Conservation (phyloP, 2,329 filamentous ascomycete genomes). For the Exophiala spinifera region DNA sequence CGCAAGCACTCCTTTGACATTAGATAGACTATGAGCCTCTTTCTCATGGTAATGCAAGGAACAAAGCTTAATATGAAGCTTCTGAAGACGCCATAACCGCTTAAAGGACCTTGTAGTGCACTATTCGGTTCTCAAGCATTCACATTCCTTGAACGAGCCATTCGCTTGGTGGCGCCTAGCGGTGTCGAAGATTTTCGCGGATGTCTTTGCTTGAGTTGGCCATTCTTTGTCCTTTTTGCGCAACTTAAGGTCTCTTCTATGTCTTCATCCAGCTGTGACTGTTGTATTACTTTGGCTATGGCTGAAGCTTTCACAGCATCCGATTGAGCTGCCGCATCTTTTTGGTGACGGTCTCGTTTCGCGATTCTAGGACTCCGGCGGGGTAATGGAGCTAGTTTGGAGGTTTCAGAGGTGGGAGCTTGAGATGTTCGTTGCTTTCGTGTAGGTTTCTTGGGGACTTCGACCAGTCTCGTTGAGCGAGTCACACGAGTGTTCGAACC, state of each 20-base stretch:
- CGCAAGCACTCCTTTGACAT: too few species aligned
- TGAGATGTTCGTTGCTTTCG: not conserved
- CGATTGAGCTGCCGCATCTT: not conserved
- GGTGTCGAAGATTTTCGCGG: slow-evolving; percentile 4
- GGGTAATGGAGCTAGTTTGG: slow-evolving; percentile 1
- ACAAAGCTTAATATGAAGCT: too few species aligned
- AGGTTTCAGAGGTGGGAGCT: slow-evolving; percentile 7
- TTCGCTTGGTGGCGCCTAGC: slow-evolving; percentile 7
- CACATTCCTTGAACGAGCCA: slow-evolving; percentile 6
- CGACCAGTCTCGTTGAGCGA: slow-evolving; percentile 47
- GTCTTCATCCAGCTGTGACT: not conserved
- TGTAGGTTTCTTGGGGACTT: not conserved
- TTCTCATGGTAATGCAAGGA: too few species aligned
- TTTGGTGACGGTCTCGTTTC: slow-evolving; percentile 2
- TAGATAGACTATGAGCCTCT: too few species aligned
- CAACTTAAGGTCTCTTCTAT: slow-evolving; percentile 3
- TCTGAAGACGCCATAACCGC: not conserved
- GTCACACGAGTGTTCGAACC: slow-evolving; percentile 40
- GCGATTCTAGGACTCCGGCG: slow-evolving; percentile 7
- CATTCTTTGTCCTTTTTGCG: slow-evolving; percentile 3
- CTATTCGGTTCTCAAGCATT: slow-evolving; percentile 3
- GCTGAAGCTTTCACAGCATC: slow-evolving; percentile 4
- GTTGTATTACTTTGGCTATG: not conserved
- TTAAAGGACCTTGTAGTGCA: not conserved
- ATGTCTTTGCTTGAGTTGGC: slow-evolving; percentile 4